A percentile compares a stretch with the other conserved stretches of the same genome.
Evolutionary conservation across 2,329 filamentous ascomycete genomes (phyloP).

Genomic region (Thielaviopsis cerberus): DNA sequence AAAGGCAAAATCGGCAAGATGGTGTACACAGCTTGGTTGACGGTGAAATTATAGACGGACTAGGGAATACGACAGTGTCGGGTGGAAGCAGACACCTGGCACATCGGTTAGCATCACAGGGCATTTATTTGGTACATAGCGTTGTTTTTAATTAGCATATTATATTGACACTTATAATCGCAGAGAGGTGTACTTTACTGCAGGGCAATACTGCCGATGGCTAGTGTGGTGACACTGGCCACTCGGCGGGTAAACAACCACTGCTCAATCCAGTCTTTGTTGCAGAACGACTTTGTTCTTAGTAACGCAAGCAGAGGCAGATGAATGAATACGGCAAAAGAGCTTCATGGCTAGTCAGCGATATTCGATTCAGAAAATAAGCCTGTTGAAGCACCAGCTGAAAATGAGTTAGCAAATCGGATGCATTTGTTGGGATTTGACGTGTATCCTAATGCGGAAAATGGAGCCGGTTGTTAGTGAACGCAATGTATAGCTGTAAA

Average conservation of each 20-base stretch:
- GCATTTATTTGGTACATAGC: background rate
- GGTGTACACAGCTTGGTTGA: background rate
- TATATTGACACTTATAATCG: too few species aligned
- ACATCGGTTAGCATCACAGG: background rate
- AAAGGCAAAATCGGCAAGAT: background rate
- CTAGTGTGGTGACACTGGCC: too few species aligned
- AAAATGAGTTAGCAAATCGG: background rate
- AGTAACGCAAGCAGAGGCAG: too few species aligned
- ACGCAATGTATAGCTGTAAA: background rate
- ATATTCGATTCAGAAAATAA: background rate
- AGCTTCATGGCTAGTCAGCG: background rate
- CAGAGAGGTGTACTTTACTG: too few species aligned
- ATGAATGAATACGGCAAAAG: too few species aligned
- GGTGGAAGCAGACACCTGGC: background rate
- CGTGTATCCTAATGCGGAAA: background rate
- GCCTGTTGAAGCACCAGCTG: background rate
- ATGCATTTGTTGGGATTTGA: background rate
- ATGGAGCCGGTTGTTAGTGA: background rate
- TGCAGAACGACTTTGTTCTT: too few species aligned
- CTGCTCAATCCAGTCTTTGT: too few species aligned
- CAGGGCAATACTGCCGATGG: too few species aligned
- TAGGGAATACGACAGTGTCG: background rate
- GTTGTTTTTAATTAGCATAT: too few species aligned
- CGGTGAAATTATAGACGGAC: background rate
- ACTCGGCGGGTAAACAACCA: too few species aligned